Evolutionary conservation across 306 rosid genomes (phyloP).

Genomic region (Oemleria cerasiformis): DNA sequence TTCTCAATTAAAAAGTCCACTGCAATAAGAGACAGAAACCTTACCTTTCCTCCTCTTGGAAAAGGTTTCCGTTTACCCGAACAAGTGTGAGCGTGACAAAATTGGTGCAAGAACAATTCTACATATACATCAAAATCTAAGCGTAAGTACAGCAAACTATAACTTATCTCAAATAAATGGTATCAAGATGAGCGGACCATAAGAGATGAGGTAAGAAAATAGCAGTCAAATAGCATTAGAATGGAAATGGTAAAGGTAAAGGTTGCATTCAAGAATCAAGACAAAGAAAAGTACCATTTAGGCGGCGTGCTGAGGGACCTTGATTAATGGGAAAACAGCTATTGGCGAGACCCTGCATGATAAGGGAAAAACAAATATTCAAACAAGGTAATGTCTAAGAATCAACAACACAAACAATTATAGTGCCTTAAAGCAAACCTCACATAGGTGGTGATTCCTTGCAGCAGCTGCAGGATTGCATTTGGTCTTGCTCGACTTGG

Average conservation of each 20-base stretch:
- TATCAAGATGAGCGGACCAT: not conserved
- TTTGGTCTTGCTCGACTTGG: constrained; percentile 62
- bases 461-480: constrained; percentile 83
- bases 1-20: constrained; percentile 12
- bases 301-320: constrained; percentile 75
- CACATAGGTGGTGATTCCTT: constrained; percentile 81
- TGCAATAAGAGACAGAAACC: constrained; percentile 18
- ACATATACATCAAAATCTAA: constrained; percentile 29
- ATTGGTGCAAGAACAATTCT: constrained; percentile 92
- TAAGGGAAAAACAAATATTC: constrained; percentile 17
- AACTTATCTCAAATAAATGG: not conserved
- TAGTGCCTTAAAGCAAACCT: constrained; percentile 56
- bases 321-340: constrained; percentile 67
- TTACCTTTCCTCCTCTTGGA: constrained; percentile 85
- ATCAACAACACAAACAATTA: not conserved
- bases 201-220: not conserved
- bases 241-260: constrained; percentile 12
- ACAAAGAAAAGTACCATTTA: constrained; percentile 54
- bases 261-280: not conserved
- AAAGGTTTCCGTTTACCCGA: constrained; percentile 75
- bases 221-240: not conserved
- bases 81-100: constrained; percentile 91
- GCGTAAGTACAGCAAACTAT: constrained; percentile 20
- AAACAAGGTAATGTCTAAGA: not conserved
- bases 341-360: constrained; percentile 70